These are phyloP conservation scores for Euptelea pleiosperma DNA, from an alignment of 164 flowering plant genomes.

Conservation along the genomic window DNA sequence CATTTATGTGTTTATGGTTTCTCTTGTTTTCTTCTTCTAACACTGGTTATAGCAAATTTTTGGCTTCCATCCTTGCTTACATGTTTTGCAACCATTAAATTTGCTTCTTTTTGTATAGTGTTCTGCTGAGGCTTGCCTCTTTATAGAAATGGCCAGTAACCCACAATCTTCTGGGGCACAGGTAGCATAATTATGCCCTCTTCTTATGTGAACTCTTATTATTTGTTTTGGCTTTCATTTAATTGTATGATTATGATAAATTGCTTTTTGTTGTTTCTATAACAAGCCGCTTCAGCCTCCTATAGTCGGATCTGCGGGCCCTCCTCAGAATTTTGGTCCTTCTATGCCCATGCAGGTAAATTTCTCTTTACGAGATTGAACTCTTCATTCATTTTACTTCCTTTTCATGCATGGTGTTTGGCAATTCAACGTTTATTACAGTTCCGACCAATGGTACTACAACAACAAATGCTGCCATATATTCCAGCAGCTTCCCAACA, in stretches of 20 bases:
- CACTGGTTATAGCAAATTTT: no score
- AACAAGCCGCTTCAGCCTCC: conserved; percentile 61
- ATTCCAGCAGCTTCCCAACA: conserved; percentile 51
- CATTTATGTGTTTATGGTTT: no score
- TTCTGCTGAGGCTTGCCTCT: conserved; percentile 13
- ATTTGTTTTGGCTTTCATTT: neutral
- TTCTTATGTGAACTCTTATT: neutral
- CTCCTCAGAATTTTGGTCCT: conserved; percentile 55
- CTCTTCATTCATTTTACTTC: neutral
- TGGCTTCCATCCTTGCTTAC: no score
- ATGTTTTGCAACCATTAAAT: no score
- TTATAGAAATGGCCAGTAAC: conserved; percentile 54
- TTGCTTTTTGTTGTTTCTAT: conserved; percentile 3
- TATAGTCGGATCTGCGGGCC: conserved; percentile 42
- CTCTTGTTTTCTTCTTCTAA: no score
- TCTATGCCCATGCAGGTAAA: conserved; percentile 59
- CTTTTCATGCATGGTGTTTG: neutral
- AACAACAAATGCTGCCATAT: conserved; percentile 60
- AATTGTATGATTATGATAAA: neutral
- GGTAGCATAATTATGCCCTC: conserved; percentile 32
- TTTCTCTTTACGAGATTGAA: conserved; percentile 1
- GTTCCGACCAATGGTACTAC: conserved; percentile 68
- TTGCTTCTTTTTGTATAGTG: conserved; percentile 4
- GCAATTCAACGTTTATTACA: conserved; percentile 26
- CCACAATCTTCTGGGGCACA: conserved; percentile 65